These are phyloP conservation scores for Stemphylium lycopersici DNA, from an alignment of 2,329 filamentous ascomycete species.

Conservation along the genomic window DNA sequence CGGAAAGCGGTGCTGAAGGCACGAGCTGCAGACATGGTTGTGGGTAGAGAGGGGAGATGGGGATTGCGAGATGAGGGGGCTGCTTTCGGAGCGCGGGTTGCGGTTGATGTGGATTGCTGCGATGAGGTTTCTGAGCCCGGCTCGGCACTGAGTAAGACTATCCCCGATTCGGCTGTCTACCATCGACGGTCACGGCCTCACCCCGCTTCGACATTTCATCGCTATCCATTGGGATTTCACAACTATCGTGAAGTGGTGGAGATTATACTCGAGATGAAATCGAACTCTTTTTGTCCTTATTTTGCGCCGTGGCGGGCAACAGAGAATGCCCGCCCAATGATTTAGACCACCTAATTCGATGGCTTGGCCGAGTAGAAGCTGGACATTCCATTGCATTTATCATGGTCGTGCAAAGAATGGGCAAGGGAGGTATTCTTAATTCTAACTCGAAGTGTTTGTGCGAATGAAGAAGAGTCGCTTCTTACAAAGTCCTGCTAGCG, in stretches of 20 bases:
- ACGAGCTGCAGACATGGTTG: constrained; percentile 62
- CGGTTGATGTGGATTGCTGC: constrained; percentile 27
- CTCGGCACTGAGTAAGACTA: constrained; percentile 27
- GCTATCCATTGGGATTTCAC: neutral
- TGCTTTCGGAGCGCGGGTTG: constrained; percentile 28
- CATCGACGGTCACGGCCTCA: neutral
- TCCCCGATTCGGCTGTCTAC: constrained; percentile 12
- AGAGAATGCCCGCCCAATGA: too few relatives aligned
- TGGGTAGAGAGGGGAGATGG: constrained; percentile 48
- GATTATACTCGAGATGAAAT: neutral
- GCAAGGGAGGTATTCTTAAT: too few relatives aligned
- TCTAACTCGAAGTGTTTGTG: too few relatives aligned
- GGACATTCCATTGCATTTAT: too few relatives aligned
- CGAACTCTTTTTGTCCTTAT: too few relatives aligned
- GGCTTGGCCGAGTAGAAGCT: too few relatives aligned
- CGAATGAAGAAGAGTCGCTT: too few relatives aligned
- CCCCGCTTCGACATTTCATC: neutral
- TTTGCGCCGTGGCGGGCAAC: too few relatives aligned
- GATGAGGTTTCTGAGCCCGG: constrained; percentile 32
- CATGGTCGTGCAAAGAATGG: too few relatives aligned
- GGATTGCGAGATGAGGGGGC: constrained; percentile 35
- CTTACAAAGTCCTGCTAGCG: too few relatives aligned
- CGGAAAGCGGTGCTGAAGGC: constrained; percentile 63
- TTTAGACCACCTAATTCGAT: too few relatives aligned
- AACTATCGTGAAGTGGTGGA: neutral